These are phyloP conservation scores for Eucalyptus leucophloia DNA, from an alignment of 345 rosid genomes.

Conservation along the genomic window DNA sequence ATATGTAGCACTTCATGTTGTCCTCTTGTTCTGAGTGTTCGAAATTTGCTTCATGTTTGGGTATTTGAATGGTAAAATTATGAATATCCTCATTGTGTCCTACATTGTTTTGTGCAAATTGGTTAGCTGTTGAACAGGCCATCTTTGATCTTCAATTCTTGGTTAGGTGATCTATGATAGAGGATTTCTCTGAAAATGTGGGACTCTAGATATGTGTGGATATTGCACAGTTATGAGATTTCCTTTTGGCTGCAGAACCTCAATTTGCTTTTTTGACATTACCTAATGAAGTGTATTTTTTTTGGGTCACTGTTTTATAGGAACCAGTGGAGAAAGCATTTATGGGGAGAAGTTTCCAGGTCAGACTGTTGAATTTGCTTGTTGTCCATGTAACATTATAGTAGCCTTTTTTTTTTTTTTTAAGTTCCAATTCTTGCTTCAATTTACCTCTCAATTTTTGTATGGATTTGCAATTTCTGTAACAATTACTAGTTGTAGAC, in stretches of 20 bases:
- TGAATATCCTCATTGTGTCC: not conserved
- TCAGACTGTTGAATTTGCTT: slow-evolving; percentile 6
- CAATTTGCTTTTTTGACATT: not conserved
- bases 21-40: not conserved
- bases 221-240: not conserved
- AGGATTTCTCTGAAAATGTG: not conserved
- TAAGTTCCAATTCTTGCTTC: not conserved
- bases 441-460: not conserved
- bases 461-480: not conserved
- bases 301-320: slow-evolving; percentile 16
- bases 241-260: not conserved
- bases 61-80: not conserved
- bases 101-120: not conserved
- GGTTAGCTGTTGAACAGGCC: not conserved
- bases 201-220: not conserved
- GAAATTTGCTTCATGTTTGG: not conserved
- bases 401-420: not conserved
- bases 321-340: slow-evolving; percentile 90
- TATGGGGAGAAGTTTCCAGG: slow-evolving; percentile 87
- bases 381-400: not conserved
- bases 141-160: not conserved
- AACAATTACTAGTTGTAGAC: not conserved
- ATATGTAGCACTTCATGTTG: not conserved
- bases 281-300: not conserved
- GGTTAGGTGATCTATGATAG: not conserved